phyloP scores from a whole-genome alignment of 441 rosid species.

The Arabidopsis hybrid region DNA sequence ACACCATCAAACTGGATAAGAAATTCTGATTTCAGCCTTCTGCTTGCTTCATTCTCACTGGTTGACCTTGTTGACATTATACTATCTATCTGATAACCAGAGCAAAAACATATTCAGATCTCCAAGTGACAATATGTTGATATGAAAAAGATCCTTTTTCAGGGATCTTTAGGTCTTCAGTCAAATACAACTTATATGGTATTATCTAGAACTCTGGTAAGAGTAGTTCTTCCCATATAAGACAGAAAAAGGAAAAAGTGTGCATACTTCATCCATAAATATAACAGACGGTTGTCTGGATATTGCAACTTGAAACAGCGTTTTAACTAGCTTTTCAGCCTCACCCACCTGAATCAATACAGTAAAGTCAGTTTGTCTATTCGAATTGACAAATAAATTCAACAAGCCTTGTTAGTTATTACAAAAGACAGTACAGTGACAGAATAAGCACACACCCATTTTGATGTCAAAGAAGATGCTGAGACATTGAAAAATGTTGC shows the following conservation, averaged over 20 bases:
- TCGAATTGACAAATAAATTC: background rate
- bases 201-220: background rate
- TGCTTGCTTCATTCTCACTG: conserved; percentile 92
- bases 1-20: conserved; percentile 95
- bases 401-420: background rate
- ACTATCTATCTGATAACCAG: conserved; percentile 77
- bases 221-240: background rate
- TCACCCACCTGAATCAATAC: conserved; percentile 81
- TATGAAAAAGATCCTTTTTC: too few relatives aligned
- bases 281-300: conserved; percentile 95
- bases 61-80: conserved; percentile 86
- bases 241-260: conserved; percentile 14
- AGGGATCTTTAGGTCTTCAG: background rate
- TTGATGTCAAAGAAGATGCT: conserved; percentile 92
- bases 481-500: conserved; percentile 97
- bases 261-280: conserved; percentile 90
- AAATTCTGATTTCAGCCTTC: conserved; percentile 93
- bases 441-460: conserved; percentile 70
- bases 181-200: conserved; percentile 14
- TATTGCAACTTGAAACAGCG: conserved; percentile 87
- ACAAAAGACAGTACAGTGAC: background rate
- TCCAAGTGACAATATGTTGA: conserved; percentile 13
- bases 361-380: conserved; percentile 27
- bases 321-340: conserved; percentile 92
- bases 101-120: conserved; percentile 23